These are phyloP conservation scores for Schizophyllum amplum DNA, from an alignment of 1,284 basidiomycete genomes.

Conservation along the genomic window DNA sequence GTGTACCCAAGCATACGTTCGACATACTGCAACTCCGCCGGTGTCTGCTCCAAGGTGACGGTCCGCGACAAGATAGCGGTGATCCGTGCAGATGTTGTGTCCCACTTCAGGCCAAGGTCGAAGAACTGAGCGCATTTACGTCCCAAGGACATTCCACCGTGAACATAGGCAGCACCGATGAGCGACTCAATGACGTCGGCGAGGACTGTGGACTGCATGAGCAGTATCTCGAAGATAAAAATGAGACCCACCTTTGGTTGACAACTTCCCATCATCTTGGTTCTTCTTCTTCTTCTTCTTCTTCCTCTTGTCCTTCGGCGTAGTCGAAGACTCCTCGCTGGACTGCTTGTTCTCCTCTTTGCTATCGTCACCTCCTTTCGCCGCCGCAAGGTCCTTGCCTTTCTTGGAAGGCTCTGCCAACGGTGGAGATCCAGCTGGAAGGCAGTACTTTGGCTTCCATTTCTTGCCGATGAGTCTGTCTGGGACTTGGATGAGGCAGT, in stretches of 20 bases:
- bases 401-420: constrained; percentile 1
- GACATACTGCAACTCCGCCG: constrained; percentile 44
- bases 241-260: constrained; percentile 32
- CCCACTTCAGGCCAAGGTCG: constrained; percentile 51
- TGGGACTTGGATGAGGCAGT: constrained; percentile 11
- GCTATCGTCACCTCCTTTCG: constrained; percentile 8
- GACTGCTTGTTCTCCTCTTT: constrained; percentile 13
- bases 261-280: constrained; percentile 32
- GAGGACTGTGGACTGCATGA: constrained; percentile 35
- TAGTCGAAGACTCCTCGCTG: no score
- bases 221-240: constrained; percentile 23
- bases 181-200: constrained; percentile 73
- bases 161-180: constrained; percentile 69
- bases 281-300: constrained; percentile 21
- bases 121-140: constrained; percentile 52
- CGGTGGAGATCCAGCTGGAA: constrained; percentile 15
- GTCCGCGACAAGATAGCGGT: constrained; percentile 35
- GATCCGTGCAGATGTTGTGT: constrained; percentile 39
- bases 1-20: constrained; percentile 66
- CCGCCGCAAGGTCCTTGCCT: constrained; percentile 7
- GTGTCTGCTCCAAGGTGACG: constrained; percentile 31
- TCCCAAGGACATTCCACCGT: constrained; percentile 56
- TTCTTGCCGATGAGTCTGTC: constrained; percentile 51
- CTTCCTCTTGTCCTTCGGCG: constrained; percentile 21
- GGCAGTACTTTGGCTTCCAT: constrained; percentile 57